A percentile compares a stretch with the other conserved stretches of the same genome.
Conservation (phyloP, 495 filamentous ascomycete species). For the Aeminium ludgeri region DNA sequence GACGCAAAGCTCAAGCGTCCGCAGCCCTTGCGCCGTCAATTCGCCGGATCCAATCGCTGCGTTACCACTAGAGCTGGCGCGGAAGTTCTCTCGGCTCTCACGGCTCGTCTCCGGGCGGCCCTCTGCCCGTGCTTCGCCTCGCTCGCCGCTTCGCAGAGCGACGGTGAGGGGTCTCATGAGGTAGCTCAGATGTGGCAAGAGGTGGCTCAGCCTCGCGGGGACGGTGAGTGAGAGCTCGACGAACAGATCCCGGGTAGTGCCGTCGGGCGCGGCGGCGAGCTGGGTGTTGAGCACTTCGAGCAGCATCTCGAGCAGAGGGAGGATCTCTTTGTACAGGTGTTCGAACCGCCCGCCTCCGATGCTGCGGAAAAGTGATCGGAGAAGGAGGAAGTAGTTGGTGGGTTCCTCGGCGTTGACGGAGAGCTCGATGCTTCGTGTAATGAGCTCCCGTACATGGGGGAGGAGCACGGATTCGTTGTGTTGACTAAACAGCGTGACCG, state of each 20-base stretch:
- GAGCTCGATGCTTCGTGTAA: constrained; percentile 88
- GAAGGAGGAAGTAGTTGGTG: constrained; percentile 93
- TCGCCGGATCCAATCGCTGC: constrained; percentile 38
- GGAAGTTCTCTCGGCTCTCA: neutral
- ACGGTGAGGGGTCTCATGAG: constrained; percentile 95
- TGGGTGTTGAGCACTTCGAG: constrained; percentile 94
- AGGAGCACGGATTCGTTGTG: constrained; percentile 93
- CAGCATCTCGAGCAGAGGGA: constrained; percentile 90
- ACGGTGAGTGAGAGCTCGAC: constrained; percentile 95
- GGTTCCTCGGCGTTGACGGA: constrained; percentile 92
- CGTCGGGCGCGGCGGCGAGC: constrained; percentile 71
- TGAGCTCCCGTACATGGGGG: constrained; percentile 88
- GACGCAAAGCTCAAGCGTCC: constrained; percentile 90
- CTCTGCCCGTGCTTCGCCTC: neutral
- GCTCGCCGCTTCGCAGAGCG: constrained; percentile 62
- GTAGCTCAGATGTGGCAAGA: constrained; percentile 91
- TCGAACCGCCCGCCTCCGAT: constrained; percentile 97
- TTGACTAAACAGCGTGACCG: constrained; percentile 81
- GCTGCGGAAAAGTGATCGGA: constrained; percentile 83
- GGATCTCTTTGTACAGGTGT: constrained; percentile 91
- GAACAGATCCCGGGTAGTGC: constrained; percentile 82
- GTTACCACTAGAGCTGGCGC: neutral
- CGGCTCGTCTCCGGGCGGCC: neutral
- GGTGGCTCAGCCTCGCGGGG: constrained; percentile 82
- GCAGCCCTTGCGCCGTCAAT: constrained; percentile 79